Evolutionary conservation across 495 filamentous ascomycete genomes (phyloP), one percentile per base, ranked within the genome.

Genomic region (Tuber calosporum): DNA sequence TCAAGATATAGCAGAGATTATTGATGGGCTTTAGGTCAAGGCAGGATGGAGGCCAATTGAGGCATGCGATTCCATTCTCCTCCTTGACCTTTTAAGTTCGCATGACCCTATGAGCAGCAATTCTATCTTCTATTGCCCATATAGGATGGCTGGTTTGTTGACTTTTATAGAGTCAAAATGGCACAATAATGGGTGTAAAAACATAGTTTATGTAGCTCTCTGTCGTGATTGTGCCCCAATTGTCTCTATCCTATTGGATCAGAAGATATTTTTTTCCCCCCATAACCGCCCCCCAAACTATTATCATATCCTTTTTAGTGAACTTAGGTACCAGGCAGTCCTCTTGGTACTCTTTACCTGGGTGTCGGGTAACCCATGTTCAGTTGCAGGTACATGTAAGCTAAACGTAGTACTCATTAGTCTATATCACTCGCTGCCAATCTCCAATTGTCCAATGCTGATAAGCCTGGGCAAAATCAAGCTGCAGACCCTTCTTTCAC

Each of bases 251-350:
- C 66, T 68, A 77, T 1, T 70, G 1, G 26, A 53, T 22, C 17
- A 73, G 4, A 8, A 9, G 40, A 42, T 17, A 34, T 42, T 70
- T 73, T 45, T 66, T 72, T 22, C 69, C 69, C 1, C n/a, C 67
- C 20, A 78, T 26, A 69, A 70, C 68, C 5, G n/a, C 70, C 76
- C 67, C 58, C 73, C 68, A 72, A 6, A 42, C 40, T 11, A 11
- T 42, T 42, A 42, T 42, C 8, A 15, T 11, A 9, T 42, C 11
- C 3, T 69, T 22, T 22, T 69, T 77, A 4, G 34, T 20, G 38
- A 77, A 74, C 20, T 66, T 72, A 15, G 48, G 66, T 8, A 68
- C 38, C 1, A 77, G 67, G 34, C 68, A 77, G 13, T 78, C 67
- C 17, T 67, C 70, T 0, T 68, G 37, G 42, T 68, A 74, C 3